Percentiles rank a stretch among this genome's conserved stretches.
These are phyloP conservation scores for Paramecium sonneborni DNA, from an alignment of 73 alveolate genomes.

Conservation along the genomic window DNA sequence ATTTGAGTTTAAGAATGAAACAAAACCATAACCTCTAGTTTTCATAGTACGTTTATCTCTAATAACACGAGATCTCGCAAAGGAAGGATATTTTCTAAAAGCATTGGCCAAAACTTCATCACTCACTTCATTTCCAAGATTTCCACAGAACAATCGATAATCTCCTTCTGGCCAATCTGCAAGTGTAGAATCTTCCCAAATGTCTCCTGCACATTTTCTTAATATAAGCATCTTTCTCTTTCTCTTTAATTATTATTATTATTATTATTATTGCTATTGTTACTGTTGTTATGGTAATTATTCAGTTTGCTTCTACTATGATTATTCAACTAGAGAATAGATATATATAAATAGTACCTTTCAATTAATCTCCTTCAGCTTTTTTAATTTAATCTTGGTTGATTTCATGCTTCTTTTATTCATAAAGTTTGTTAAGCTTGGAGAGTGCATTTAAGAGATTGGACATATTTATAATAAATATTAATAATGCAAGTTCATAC, in stretches of 20 bases:
- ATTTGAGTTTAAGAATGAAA: conserved; percentile 87
- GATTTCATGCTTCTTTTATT: neutral
- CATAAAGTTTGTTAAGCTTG: neutral
- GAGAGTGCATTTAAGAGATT: conserved; percentile 24
- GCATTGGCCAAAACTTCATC: conserved; percentile 94
- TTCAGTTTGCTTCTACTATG: neutral
- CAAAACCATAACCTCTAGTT: conserved; percentile 98
- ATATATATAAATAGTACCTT: neutral
- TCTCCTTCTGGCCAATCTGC: conserved; percentile 98
- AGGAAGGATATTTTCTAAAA: conserved; percentile 92
- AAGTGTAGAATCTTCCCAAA: conserved; percentile 96
- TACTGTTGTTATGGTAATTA: neutral
- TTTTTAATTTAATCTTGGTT: neutral
- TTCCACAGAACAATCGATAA: conserved; percentile 95
- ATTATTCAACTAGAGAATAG: neutral
- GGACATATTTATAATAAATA: neutral
- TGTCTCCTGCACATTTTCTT: conserved; percentile 95
- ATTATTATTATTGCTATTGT: neutral
- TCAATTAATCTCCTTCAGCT: neutral
- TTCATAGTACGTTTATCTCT: conserved; percentile 95
- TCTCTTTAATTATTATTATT: conserved; percentile 59
- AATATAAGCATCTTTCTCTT: conserved; percentile 78
- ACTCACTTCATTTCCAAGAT: conserved; percentile 98
- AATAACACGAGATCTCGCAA: conserved; percentile 93
- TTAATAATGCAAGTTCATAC: neutral